Evolutionary conservation across 2,329 filamentous ascomycete species (phyloP), one percentile per base, ranked within the genome.

Genomic region (Byssothecium circinans): DNA sequence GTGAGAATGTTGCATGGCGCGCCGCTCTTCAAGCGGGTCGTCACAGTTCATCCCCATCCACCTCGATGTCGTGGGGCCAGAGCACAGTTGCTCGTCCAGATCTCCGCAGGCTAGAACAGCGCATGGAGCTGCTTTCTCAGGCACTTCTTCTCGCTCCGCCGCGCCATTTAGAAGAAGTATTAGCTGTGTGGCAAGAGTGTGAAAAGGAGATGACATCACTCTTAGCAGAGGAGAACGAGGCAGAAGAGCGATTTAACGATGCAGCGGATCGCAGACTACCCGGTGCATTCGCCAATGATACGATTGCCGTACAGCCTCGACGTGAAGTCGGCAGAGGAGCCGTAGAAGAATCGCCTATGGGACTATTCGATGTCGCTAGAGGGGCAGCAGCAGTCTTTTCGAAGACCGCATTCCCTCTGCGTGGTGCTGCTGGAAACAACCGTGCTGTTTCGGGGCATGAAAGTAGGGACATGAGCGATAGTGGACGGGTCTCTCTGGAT

Each of bases 11-110:
- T 69, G 87, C 87, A 1, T 94, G 89, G 89, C 84, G 83, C 49
- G 88, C 88, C 6, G 88, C 89, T 3, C 77, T 92, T 35, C 81
- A 86, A 57, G 87, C 88, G n/a, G 89, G 89, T 14, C 85, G 87
- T 50, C 88, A 91, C 67, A 79, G 83, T 27, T 61, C 63, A 20
- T 67, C 70, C 10, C 66, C 43, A 30, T 65, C 57, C 29, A 53
- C 54, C 2, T 66, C 64, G 2, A 48, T 38, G 18, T 79, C 83
- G 8, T 64, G 64, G 60, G 52, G 58, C 2, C 56, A 63, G 19
- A 46, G 59, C n/a, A 80, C 57, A 80, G 85, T 68, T 72, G 77
- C 20, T 76, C 67, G 65, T 12, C 84, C 68, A 5, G 65, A 65
- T 12, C 66, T 94, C 43, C 81, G 88, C 23, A 84, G 89, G 56